phyloP scores from a whole-genome alignment of 208 protist species.

The Trichomonas vaginalis region DNA sequence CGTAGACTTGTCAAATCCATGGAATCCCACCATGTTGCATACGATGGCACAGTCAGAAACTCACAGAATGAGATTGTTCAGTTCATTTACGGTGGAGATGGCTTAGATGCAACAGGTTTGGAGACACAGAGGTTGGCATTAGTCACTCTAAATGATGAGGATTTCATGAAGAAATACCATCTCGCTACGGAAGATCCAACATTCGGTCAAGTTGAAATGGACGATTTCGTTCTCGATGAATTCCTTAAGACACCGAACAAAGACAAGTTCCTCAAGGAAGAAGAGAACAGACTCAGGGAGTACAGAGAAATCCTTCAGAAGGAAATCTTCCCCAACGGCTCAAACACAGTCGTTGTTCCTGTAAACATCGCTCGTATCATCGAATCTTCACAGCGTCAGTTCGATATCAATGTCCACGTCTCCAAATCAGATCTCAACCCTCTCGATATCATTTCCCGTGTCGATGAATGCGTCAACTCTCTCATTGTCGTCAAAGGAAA shows the following conservation, averaged over 20 bases:
- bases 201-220: slow-evolving; percentile 52
- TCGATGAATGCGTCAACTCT: slow-evolving; percentile 37
- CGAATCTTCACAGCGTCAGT: slow-evolving; percentile 73
- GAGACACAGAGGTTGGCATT: slow-evolving; percentile 51
- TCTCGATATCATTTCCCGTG: slow-evolving; percentile 39
- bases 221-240: slow-evolving; percentile 21
- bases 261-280: background rate
- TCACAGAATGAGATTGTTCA: slow-evolving; percentile 65
- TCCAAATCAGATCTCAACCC: slow-evolving; percentile 68
- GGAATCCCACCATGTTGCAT: slow-evolving; percentile 86
- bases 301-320: slow-evolving; percentile 29
- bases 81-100: slow-evolving; percentile 97
- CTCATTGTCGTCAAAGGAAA: slow-evolving; percentile 55
- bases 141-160: slow-evolving; percentile 27
- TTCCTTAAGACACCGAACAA: background rate
- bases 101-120: slow-evolving; percentile 73
- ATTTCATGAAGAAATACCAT: slow-evolving; percentile 21
- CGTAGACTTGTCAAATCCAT: slow-evolving; percentile 77
- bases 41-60: slow-evolving; percentile 92
- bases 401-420: slow-evolving; percentile 54
- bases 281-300: slow-evolving; percentile 28
- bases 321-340: background rate
- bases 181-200: slow-evolving; percentile 29
- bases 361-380: slow-evolving; percentile 84
- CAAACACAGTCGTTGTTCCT: slow-evolving; percentile 38